Percentiles rank a stretch among this genome's conserved stretches.
Conservation (phyloP, 2,329 filamentous ascomycete species). For the Xylariaceae sp. region DNA sequence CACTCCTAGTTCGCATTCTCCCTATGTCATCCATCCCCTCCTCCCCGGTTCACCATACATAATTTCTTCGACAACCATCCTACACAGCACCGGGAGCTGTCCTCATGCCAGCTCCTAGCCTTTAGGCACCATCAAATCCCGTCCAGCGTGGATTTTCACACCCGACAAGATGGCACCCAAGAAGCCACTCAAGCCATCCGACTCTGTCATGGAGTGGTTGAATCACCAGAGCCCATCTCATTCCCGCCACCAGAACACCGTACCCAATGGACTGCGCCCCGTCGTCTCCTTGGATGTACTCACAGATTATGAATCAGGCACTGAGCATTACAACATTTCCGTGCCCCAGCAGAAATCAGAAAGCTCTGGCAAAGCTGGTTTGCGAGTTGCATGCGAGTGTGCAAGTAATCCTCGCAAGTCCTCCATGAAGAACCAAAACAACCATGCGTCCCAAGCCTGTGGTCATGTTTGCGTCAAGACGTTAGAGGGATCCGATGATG, state of each 20-base stretch:
- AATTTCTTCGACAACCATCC: too few relatives aligned
- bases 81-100: too few relatives aligned
- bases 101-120: too few relatives aligned
- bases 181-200: too few relatives aligned
- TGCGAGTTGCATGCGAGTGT: neutral
- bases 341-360: slow-evolving; percentile 39
- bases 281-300: slow-evolving; percentile 39
- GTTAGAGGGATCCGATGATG: slow-evolving; percentile 29
- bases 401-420: slow-evolving; percentile 32
- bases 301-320: slow-evolving; percentile 49
- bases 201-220: slow-evolving; percentile 39
- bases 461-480: too few relatives aligned
- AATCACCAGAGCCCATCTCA: slow-evolving; percentile 19
- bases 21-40: too few relatives aligned
- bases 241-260: neutral
- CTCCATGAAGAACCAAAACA: slow-evolving; percentile 19
- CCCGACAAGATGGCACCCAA: slow-evolving; percentile 33
- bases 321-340: slow-evolving; percentile 44
- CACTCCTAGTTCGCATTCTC: too few relatives aligned
- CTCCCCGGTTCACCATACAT: too few relatives aligned
- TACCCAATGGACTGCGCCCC: slow-evolving; percentile 12
- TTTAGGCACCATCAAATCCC: too few relatives aligned
- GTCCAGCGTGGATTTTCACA: neutral
- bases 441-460: too few relatives aligned
- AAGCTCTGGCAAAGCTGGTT: slow-evolving; percentile 18